Evolutionary conservation across 2,329 filamentous ascomycete species (phyloP).

Genomic region (Trichophyton mentagrophytes): DNA sequence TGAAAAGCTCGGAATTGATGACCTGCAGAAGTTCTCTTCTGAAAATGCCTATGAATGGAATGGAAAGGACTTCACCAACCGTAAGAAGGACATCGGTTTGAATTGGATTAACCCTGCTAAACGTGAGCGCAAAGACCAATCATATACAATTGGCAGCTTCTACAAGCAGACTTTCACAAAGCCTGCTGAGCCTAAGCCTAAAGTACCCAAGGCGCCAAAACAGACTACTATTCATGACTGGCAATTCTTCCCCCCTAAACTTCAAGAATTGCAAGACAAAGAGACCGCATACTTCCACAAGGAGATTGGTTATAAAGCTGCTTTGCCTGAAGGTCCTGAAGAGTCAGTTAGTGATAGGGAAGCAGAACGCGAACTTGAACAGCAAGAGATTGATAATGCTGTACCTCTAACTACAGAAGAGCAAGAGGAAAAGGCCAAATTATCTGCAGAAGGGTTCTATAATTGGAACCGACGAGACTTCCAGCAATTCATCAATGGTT

Average conservation of each 20-base stretch:
- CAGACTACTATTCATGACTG: slow-evolving; percentile 89
- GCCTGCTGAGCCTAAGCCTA: slow-evolving; percentile 76
- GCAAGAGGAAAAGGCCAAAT: slow-evolving; percentile 66
- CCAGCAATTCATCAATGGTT: slow-evolving; percentile 94
- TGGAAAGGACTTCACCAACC: slow-evolving; percentile 82
- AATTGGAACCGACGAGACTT: slow-evolving; percentile 97
- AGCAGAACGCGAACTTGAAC: slow-evolving; percentile 73
- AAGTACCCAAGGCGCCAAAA: slow-evolving; percentile 88
- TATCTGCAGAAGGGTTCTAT: slow-evolving; percentile 75
- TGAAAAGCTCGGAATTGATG: slow-evolving; percentile 91
- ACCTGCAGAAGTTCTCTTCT: slow-evolving; percentile 92
- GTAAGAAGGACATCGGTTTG: slow-evolving; percentile 83
- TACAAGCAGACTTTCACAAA: slow-evolving; percentile 78
- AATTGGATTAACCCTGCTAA: slow-evolving; percentile 98
- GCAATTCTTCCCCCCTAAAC: slow-evolving; percentile 80
- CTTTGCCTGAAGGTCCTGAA: slow-evolving; percentile 74
- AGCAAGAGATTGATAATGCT: slow-evolving; percentile 86
- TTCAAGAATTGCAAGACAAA: slow-evolving; percentile 84
- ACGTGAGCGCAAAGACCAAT: slow-evolving; percentile 94
- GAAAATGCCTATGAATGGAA: slow-evolving; percentile 99
- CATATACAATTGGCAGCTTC: slow-evolving; percentile 98
- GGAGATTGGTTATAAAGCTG: slow-evolving; percentile 90
- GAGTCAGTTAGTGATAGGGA: slow-evolving; percentile 76
- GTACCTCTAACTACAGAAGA: slow-evolving; percentile 80
- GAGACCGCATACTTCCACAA: slow-evolving; percentile 94